Conservation (phyloP, 2,329 filamentous ascomycete genomes). For the Colletotrichum neosansevieriae region DNA sequence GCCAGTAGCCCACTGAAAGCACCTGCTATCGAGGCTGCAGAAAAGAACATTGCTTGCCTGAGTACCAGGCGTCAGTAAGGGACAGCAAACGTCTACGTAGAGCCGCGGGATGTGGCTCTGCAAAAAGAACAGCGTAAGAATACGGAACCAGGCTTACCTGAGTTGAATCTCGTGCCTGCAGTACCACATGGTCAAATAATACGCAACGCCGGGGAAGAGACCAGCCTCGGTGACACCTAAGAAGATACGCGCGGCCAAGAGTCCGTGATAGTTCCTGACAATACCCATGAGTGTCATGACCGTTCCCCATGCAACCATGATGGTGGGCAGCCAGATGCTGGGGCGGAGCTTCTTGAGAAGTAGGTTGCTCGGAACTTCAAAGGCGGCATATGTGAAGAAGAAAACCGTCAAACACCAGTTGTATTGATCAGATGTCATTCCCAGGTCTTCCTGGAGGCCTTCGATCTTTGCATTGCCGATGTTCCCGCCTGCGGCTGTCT, state of each 20-base stretch:
- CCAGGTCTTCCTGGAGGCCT: constrained; percentile 62
- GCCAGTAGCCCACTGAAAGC: constrained; percentile 81
- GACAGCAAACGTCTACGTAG: no score
- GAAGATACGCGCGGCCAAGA: constrained; percentile 65
- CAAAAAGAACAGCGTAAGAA: no score
- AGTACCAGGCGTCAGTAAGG: no score
- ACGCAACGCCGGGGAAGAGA: constrained; percentile 73
- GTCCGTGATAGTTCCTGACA: constrained; percentile 61
- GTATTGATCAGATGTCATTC: constrained; percentile 75
- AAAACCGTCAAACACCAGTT: constrained; percentile 79
- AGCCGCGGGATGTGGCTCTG: no score
- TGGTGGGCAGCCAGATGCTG: constrained; percentile 79
- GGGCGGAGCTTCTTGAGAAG: constrained; percentile 81
- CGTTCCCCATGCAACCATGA: constrained; percentile 74
- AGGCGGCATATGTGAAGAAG: constrained; percentile 83
- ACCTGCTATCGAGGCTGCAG: constrained; percentile 82
- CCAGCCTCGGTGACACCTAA: constrained; percentile 77
- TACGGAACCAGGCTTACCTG: constrained; percentile 59
- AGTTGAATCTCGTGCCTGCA: constrained; percentile 67
- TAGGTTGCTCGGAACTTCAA: constrained; percentile 83
- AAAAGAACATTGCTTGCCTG: constrained; percentile 81
- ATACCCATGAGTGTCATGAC: constrained; percentile 66
- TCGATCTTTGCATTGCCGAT: constrained; percentile 76
- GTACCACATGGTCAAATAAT: constrained; percentile 71
- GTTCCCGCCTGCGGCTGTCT: constrained; percentile 63